These are phyloP conservation scores for Lepidium sativum DNA, from an alignment of 345 rosid species.

Conservation along the genomic window DNA sequence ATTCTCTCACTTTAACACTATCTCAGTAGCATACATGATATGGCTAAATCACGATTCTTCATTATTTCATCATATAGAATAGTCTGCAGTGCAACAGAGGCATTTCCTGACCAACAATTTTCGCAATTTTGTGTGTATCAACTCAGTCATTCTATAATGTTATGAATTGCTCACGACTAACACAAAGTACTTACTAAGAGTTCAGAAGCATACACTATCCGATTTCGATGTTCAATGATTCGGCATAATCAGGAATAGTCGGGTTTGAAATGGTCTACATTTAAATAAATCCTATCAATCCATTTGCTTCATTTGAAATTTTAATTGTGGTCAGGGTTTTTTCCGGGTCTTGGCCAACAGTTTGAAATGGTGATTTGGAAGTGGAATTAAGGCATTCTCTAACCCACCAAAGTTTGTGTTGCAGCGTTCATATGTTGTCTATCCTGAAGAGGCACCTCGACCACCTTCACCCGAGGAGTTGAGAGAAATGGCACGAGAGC, in stretches of 20 bases:
- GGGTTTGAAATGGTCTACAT: too few species aligned
- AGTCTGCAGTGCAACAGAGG: not conserved
- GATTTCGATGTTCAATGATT: not conserved
- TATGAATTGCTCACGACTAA: not conserved
- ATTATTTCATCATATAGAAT: not conserved
- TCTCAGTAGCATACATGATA: not conserved
- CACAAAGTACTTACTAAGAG: not conserved
- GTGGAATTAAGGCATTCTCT: not conserved
- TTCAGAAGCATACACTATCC: not conserved
- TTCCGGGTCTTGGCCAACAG: too few species aligned
- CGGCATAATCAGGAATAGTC: too few species aligned
- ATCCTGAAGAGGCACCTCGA: constrained; percentile 32
- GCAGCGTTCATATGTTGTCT: constrained; percentile 36
- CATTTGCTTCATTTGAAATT: too few species aligned
- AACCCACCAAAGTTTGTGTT: not conserved
- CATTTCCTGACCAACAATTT: not conserved
- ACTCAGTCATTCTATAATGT: not conserved
- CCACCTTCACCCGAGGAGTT: constrained; percentile 49
- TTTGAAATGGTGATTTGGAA: not conserved
- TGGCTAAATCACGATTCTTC: not conserved
- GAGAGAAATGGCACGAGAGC: constrained; percentile 46
- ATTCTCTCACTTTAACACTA: not conserved
- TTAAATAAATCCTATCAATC: too few species aligned
- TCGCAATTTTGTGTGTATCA: too few species aligned
- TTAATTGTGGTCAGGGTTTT: not conserved